Percentiles rank a stretch among this genome's conserved stretches.
These are phyloP conservation scores for Besnoitia besnoiti DNA, from an alignment of 169 alveolate genomes.

Conservation along the genomic window DNA sequence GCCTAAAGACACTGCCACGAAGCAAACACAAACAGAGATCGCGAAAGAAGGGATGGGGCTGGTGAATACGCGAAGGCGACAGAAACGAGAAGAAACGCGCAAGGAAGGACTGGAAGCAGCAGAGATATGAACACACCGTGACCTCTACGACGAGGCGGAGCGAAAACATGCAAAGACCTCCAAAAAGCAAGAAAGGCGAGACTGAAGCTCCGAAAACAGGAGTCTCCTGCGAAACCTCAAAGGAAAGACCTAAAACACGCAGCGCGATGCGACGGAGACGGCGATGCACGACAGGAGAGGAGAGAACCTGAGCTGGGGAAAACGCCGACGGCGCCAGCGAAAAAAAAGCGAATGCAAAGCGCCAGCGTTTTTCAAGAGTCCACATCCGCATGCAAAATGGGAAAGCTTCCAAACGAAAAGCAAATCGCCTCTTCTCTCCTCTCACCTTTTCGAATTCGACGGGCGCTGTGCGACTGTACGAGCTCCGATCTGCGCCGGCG, in stretches of 20 bases:
- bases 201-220: background rate
- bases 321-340: background rate
- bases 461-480: slow-evolving; percentile 81
- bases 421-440: background rate
- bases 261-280: background rate
- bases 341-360: background rate
- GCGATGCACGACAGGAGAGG: background rate
- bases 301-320: background rate
- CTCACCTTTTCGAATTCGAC: slow-evolving; percentile 83
- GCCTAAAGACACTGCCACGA: too few species aligned
- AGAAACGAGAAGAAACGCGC: background rate
- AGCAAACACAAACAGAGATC: too few species aligned
- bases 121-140: background rate
- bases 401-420: too few species aligned
- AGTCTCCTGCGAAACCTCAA: too few species aligned
- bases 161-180: background rate
- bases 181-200: background rate
- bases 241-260: background rate
- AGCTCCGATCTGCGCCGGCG: slow-evolving; percentile 77
- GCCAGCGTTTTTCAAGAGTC: too few species aligned
- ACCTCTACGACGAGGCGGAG: too few species aligned
- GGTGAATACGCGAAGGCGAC: background rate
- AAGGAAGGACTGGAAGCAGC: background rate
- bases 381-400: too few species aligned
- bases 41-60: background rate